These are phyloP conservation scores for Arbutus unedo DNA, from an alignment of 148 eudicot species.

Conservation along the genomic window DNA sequence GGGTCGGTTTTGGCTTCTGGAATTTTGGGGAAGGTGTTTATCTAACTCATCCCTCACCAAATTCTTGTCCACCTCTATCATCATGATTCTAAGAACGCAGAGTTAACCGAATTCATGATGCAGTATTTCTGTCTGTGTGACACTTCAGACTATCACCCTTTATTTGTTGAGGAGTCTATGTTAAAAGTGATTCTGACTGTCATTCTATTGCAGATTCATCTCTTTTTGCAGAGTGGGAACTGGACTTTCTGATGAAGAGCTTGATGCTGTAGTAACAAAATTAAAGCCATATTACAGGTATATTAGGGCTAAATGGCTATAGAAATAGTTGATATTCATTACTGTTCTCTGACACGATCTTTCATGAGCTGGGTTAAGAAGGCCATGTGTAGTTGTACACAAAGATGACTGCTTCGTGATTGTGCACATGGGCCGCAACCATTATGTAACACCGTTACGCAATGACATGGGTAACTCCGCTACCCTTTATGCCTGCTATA, in stretches of 20 bases:
- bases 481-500: background rate
- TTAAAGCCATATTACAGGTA: slow-evolving; percentile 84
- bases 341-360: background rate
- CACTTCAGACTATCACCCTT: background rate
- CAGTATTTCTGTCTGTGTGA: background rate
- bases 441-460: background rate
- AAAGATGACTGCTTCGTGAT: background rate
- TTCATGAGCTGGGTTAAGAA: slow-evolving; percentile 4
- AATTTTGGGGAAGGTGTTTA: background rate
- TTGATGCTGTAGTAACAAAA: slow-evolving; percentile 69
- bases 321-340: background rate
- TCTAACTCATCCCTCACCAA: background rate
- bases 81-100: background rate
- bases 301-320: background rate
- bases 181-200: slow-evolving; percentile 3
- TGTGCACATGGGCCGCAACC: background rate
- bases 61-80: background rate
- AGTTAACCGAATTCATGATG: background rate
- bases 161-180: background rate
- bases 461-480: background rate
- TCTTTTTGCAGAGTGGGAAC: slow-evolving; percentile 98
- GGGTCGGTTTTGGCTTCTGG: slow-evolving; percentile 6
- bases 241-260: slow-evolving; percentile 92
- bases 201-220: slow-evolving; percentile 56
- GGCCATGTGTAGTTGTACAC: background rate